A percentile compares a stretch with the other conserved stretches of the same genome.
Evolutionary conservation across 2,329 filamentous ascomycete species (phyloP).

Genomic region (Xylogone sp.): DNA sequence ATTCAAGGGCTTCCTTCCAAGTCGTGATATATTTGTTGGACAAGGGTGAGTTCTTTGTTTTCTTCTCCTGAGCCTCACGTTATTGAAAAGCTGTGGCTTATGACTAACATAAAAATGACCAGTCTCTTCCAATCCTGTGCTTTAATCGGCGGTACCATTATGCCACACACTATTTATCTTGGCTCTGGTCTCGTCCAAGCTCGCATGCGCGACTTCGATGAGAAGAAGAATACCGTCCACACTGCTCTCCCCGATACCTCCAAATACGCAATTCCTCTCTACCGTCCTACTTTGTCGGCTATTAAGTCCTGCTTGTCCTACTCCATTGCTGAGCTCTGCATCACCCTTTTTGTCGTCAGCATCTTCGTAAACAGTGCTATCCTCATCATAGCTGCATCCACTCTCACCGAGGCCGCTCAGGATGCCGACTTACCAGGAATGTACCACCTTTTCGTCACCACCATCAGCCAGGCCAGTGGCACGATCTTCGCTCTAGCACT

Average conservation of each 20-base stretch:
- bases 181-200: conserved; percentile 53
- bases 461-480: conserved; percentile 14
- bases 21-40: conserved; percentile 44
- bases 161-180: conserved; percentile 57
- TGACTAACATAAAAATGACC: conserved; percentile 9
- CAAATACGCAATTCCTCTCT: conserved; percentile 21
- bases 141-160: conserved; percentile 50
- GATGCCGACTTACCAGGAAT: conserved; percentile 14
- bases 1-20: conserved; percentile 51
- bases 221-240: conserved; percentile 25
- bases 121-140: conserved; percentile 48
- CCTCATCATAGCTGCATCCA: conserved; percentile 30
- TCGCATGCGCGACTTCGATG: conserved; percentile 44
- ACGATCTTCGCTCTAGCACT: conserved; percentile 18
- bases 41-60: conserved; percentile 37
- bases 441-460: conserved; percentile 13
- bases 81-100: too few relatives aligned
- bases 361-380: conserved; percentile 39
- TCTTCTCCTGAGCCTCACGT: neutral
- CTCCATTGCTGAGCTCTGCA: conserved; percentile 33
- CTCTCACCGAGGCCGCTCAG: conserved; percentile 9
- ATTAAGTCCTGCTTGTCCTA: conserved; percentile 35
- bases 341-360: conserved; percentile 37
- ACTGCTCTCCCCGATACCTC: conserved; percentile 2
- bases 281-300: conserved; percentile 33